A percentile compares a stretch with the other conserved stretches of the same genome.
Evolutionary conservation across 2,329 filamentous ascomycete genomes (phyloP).

Genomic region (Diaporthe citriasiana): DNA sequence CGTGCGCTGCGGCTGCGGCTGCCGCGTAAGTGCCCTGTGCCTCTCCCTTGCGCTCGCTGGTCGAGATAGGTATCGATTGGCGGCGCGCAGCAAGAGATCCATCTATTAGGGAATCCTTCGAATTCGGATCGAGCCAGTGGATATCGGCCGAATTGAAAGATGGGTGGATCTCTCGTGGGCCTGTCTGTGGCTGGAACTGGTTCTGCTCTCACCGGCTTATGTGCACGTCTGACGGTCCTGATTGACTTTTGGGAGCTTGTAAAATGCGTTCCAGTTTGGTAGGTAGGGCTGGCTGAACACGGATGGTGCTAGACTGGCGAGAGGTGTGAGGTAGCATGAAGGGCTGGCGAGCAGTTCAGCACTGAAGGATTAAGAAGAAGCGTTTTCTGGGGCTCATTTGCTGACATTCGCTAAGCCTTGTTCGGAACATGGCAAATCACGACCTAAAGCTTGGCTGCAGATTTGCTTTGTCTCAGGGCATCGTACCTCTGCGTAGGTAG

Average conservation of each 20-base stretch:
- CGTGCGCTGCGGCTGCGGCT: background rate
- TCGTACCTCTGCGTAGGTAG: background rate
- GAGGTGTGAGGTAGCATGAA: background rate
- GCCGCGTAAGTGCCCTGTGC: constrained; percentile 29
- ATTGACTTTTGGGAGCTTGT: background rate
- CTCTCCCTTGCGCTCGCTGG: background rate
- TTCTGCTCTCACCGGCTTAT: background rate
- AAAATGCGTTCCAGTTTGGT: too few species aligned
- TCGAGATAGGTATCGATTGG: constrained; percentile 22
- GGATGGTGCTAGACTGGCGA: background rate
- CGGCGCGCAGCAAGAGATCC: background rate
- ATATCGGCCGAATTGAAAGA: background rate
- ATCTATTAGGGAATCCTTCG: background rate
- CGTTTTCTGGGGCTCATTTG: constrained; percentile 19
- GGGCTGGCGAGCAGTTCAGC: background rate
- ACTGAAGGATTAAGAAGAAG: constrained; percentile 24
- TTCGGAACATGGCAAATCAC: constrained; percentile 31
- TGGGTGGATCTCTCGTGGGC: background rate
- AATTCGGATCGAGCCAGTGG: background rate
- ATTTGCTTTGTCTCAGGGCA: constrained; percentile 16
- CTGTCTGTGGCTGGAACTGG: background rate
- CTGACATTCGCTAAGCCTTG: constrained; percentile 26
- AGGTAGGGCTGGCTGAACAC: background rate
- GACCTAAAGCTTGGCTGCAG: background rate
- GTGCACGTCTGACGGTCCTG: background rate